phyloP scores from a whole-genome alignment of 345 rosid species.

The Melaleuca alternifolia region DNA sequence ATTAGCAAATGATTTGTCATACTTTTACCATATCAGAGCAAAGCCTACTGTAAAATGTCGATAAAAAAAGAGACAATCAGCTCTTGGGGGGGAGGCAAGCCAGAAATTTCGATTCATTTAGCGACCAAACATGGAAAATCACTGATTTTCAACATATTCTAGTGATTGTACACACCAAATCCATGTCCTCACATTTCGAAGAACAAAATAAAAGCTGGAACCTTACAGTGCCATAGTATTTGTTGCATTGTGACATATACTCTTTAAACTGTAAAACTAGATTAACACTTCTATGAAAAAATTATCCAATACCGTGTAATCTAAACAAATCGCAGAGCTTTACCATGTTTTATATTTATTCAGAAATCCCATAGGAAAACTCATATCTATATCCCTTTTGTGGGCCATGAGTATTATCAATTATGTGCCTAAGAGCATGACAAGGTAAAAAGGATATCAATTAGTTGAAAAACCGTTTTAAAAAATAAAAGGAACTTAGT shows the following conservation, averaged over 20 bases:
- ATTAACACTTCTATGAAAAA: background rate
- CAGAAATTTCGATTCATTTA: background rate
- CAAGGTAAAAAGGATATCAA: background rate
- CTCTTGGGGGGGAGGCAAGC: too few relatives aligned
- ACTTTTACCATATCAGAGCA: background rate
- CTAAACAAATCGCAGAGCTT: background rate
- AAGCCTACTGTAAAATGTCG: background rate
- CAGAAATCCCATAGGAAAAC: background rate
- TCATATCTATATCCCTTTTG: background rate
- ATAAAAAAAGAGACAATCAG: background rate
- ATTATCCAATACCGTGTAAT: background rate
- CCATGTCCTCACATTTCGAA: background rate
- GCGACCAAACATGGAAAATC: background rate
- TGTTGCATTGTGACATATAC: background rate
- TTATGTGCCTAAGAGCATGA: background rate
- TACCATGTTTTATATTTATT: background rate
- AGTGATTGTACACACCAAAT: background rate
- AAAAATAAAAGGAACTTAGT: background rate
- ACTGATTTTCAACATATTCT: background rate
- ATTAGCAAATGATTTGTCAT: background rate
- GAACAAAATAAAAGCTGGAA: background rate
- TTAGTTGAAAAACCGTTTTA: background rate
- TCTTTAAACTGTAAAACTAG: background rate
- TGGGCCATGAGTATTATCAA: background rate
- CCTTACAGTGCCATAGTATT: background rate